These are phyloP conservation scores for Linaria vulgaris DNA, from an alignment of 257 asterid genomes.

Conservation along the genomic window DNA sequence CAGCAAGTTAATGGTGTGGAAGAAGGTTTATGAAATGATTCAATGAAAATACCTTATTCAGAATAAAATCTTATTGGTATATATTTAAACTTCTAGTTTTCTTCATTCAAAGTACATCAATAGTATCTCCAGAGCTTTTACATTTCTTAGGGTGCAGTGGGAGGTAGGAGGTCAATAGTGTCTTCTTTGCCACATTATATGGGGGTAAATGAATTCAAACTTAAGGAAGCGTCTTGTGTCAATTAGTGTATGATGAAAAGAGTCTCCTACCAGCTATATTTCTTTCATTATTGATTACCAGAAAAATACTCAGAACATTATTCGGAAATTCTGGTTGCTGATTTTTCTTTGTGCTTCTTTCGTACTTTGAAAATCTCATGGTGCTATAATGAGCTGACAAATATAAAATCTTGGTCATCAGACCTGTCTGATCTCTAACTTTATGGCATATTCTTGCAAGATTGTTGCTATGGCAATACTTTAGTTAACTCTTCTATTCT, in stretches of 20 bases:
- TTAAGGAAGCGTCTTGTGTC: not conserved
- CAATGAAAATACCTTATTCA: too few species aligned
- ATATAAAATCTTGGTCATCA: not conserved
- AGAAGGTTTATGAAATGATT: too few species aligned
- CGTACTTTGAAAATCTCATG: not conserved
- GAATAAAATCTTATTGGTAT: too few species aligned
- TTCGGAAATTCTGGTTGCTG: not conserved
- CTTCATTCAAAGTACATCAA: too few species aligned
- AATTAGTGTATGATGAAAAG: not conserved
- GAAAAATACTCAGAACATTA: not conserved
- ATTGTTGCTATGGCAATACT: not conserved
- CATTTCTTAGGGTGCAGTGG: too few species aligned
- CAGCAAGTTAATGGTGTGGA: not conserved
- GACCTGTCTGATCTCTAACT: not conserved
- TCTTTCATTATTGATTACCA: not conserved
- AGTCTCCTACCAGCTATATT: not conserved
- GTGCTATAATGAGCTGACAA: not conserved
- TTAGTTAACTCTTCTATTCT: slow-evolving; percentile 16
- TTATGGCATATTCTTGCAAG: not conserved
- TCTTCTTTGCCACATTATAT: not conserved
- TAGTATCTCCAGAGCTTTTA: not conserved
- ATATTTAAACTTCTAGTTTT: slow-evolving; percentile 12
- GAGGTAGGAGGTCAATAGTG: not conserved
- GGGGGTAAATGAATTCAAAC: not conserved
- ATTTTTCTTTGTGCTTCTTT: not conserved